Conservation (phyloP, 2,329 filamentous ascomycete genomes). For the Conoideocrella luteorostrata region DNA sequence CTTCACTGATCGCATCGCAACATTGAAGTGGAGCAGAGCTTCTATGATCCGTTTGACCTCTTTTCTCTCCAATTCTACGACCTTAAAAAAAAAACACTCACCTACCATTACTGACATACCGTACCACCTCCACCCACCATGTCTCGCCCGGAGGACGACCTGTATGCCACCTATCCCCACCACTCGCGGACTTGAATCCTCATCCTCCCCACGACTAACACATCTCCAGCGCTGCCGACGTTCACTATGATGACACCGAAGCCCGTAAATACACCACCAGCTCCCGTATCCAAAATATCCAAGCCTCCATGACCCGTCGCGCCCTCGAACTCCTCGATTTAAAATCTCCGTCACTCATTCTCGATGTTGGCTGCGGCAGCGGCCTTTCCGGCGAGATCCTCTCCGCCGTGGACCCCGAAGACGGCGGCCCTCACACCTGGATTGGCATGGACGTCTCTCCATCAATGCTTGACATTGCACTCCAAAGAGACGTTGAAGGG, state of each 20-base stretch:
- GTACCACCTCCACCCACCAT: slow-evolving; percentile 51
- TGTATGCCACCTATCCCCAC: slow-evolving; percentile 48
- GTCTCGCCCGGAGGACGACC: slow-evolving; percentile 93
- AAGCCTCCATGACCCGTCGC: slow-evolving; percentile 88
- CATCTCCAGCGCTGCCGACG: slow-evolving; percentile 72
- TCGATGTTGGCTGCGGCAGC: slow-evolving; percentile 94
- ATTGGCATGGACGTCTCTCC: slow-evolving; percentile 94
- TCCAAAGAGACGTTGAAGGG: slow-evolving; percentile 87
- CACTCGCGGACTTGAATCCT: slow-evolving; percentile 13
- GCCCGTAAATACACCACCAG: slow-evolving; percentile 96
- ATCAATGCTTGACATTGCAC: slow-evolving; percentile 92
- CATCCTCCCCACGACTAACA: neutral
- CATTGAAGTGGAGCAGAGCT: neutral
- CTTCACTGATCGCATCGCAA: neutral
- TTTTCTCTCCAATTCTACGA: neutral
- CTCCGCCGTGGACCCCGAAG: slow-evolving; percentile 58
- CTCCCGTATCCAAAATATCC: slow-evolving; percentile 91
- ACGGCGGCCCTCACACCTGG: slow-evolving; percentile 87
- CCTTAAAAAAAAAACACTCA: neutral
- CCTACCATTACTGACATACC: no score
- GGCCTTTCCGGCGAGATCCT: slow-evolving; percentile 93
- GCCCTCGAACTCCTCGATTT: slow-evolving; percentile 89
- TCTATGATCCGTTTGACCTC: neutral
- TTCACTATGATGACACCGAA: slow-evolving; percentile 95
- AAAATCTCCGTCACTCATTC: slow-evolving; percentile 71